phyloP scores from a whole-genome alignment of 140 eudicot species.

The Ambrosia hybrid region DNA sequence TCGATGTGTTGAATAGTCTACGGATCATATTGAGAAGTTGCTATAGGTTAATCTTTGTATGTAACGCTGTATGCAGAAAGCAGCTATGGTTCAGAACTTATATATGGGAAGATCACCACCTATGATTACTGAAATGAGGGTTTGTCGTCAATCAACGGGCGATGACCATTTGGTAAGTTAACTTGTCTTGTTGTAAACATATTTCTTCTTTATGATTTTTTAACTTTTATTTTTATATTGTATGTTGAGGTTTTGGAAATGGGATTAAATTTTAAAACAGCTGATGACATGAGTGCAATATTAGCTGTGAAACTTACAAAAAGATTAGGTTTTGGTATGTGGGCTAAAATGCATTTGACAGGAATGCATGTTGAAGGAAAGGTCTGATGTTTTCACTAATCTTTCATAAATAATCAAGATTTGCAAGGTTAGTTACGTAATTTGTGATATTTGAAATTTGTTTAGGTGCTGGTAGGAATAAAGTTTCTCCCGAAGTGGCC shows the following conservation, averaged over 20 bases:
- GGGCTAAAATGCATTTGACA: conserved; percentile 68
- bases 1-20: not conserved
- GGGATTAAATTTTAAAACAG: conserved; percentile 75
- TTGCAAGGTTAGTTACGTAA: not conserved
- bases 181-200: not conserved
- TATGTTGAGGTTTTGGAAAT: conserved; percentile 51
- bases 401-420: conserved; percentile 2
- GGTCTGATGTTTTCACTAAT: conserved; percentile 37
- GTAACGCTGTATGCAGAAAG: conserved; percentile 48
- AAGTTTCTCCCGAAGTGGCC: conserved; percentile 79
- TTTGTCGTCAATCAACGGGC: conserved; percentile 58
- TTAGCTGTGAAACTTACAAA: conserved; percentile 69
- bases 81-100: conserved; percentile 57
- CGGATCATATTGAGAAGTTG: not conserved
- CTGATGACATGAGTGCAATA: conserved; percentile 83
- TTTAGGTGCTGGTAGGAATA: conserved; percentile 78
- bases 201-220: not conserved
- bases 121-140: conserved; percentile 86
- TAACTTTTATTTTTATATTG: not conserved
- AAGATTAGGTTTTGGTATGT: conserved; percentile 83
- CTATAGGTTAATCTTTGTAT: conserved; percentile 7
- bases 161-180: conserved; percentile 82
- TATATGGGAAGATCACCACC: conserved; percentile 97
- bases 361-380: conserved; percentile 97
- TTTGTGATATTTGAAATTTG: conserved; percentile 9